Evolutionary conservation across 345 rosid genomes (phyloP).

Genomic region (Syzygium grande): DNA sequence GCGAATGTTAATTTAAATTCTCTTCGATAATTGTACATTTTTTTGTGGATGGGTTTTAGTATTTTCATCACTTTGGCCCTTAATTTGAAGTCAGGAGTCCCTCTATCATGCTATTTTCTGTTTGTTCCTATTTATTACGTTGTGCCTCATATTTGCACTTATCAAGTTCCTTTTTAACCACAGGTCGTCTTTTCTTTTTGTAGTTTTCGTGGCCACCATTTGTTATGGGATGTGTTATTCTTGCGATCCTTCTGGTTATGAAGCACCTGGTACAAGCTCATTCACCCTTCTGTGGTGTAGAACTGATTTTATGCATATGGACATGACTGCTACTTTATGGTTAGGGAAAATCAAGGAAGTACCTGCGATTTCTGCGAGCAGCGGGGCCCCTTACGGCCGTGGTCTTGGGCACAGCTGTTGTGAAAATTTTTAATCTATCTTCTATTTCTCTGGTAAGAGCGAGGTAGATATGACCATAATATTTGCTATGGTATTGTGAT

Average conservation of each 20-base stretch:
- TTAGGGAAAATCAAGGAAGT: constrained; percentile 91
- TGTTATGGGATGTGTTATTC: constrained; percentile 87
- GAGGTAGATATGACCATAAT: background rate
- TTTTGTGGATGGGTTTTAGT: background rate
- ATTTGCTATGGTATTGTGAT: background rate
- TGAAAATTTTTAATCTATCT: constrained; percentile 70
- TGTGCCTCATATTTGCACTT: constrained; percentile 17
- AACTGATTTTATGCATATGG: background rate
- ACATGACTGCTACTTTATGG: constrained; percentile 4
- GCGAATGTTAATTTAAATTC: background rate
- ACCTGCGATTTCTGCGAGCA: constrained; percentile 71
- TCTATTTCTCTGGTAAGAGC: constrained; percentile 80
- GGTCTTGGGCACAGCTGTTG: constrained; percentile 74
- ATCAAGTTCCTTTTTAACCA: constrained; percentile 36
- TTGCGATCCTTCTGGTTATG: constrained; percentile 74
- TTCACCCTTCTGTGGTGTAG: background rate
- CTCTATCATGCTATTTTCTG: background rate
- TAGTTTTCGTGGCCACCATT: constrained; percentile 99
- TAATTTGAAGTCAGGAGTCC: background rate
- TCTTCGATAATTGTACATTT: background rate
- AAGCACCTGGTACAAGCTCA: constrained; percentile 69
- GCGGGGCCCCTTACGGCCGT: constrained; percentile 95
- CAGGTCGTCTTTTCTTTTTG: constrained; percentile 61
- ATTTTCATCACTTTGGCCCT: background rate
- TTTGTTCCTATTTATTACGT: background rate